Evolutionary conservation across 108 stramenopile genomes (phyloP), one percentile per base, ranked within the genome.

Genomic region (Nannochloropsis gaditana): DNA sequence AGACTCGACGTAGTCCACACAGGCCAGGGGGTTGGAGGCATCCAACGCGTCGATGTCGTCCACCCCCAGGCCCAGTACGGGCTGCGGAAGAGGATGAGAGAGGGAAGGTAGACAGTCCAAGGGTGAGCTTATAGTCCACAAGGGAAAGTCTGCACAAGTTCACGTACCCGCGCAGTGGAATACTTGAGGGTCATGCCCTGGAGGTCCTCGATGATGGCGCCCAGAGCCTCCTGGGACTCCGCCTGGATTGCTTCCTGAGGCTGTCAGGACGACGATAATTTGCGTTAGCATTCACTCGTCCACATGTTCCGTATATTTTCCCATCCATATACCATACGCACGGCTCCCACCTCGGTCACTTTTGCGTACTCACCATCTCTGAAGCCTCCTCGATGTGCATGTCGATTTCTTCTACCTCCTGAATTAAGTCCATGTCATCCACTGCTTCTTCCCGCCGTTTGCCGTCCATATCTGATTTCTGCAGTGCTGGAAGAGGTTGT

Each of bases 41-140:
- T 97, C 97, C 42, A 96, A 94, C 84, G 92, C 93, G 88, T 99
- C 98, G 89, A 98, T 97, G 84, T 98, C 93, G 86, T 96, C 95
- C 11, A 94, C 91, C 45, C 88, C 87, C n/a, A 47, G 81, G 5
- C 80, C 84, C 21, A 84, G 85, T 15, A 21, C 82, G 9, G 82
- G 43, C 43, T 43, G 43, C 21, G 5, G 43, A 9, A 19, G 82
- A 43, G 43, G 82, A 0, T 21, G 82, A 21, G 82, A 44, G 43
- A 19, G 19, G 43, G 43, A 21, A 19, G 82, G 19, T 5, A 21
- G 4, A 44, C 82, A 82, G 82, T 21, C 17, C 17, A 15, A 42
- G 10, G 19, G 6, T 21, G 42, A 2, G 17, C n/a, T 47, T 43
- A 45, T 41, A 21, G 84, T 83, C 9, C n/a, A 44, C 21, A 79